These are phyloP conservation scores for Suillus brevipes DNA, from an alignment of 768 basidiomycete species.

Conservation along the genomic window DNA sequence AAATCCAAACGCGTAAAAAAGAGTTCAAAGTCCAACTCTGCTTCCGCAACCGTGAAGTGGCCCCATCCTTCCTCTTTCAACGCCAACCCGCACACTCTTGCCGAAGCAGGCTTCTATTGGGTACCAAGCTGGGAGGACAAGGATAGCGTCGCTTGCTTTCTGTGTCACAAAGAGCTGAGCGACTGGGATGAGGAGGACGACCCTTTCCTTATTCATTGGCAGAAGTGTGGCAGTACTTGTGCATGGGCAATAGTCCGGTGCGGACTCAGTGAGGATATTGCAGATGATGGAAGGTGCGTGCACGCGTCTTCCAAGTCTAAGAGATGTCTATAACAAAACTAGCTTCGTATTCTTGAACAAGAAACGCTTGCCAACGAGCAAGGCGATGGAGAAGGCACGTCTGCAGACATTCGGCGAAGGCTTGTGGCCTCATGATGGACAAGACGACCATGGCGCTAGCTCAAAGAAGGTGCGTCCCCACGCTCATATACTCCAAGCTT, in stretches of 20 bases:
- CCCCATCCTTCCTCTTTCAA: slow-evolving; percentile 65
- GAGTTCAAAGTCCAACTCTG: slow-evolving; percentile 45
- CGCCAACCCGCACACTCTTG: slow-evolving; percentile 73
- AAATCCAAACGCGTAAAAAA: slow-evolving; percentile 63
- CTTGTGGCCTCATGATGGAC: slow-evolving; percentile 80
- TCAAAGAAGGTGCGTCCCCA: slow-evolving; percentile 58
- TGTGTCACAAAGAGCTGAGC: slow-evolving; percentile 78
- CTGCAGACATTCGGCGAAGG: slow-evolving; percentile 62
- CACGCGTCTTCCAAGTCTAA: background rate
- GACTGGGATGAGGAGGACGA: slow-evolving; percentile 88
- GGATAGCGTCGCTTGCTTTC: slow-evolving; percentile 82
- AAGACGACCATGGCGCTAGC: slow-evolving; percentile 62
- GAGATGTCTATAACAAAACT: background rate
- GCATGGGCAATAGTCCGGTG: slow-evolving; percentile 84
- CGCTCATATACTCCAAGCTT: background rate
- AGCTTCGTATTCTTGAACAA: slow-evolving; percentile 65
- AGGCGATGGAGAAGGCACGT: slow-evolving; percentile 71
- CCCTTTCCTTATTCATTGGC: slow-evolving; percentile 80
- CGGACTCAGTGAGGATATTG: slow-evolving; percentile 58
- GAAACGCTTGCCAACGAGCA: slow-evolving; percentile 62
- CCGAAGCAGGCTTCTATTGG: slow-evolving; percentile 90
- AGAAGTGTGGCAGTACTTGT: slow-evolving; percentile 65
- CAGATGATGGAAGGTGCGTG: slow-evolving; percentile 56
- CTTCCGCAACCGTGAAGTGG: slow-evolving; percentile 62
- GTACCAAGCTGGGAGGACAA: slow-evolving; percentile 63